A percentile compares a stretch with the other conserved stretches of the same genome.
Evolutionary conservation across 2,329 filamentous ascomycete species (phyloP).

Genomic region (Lachnellula occidentalis): DNA sequence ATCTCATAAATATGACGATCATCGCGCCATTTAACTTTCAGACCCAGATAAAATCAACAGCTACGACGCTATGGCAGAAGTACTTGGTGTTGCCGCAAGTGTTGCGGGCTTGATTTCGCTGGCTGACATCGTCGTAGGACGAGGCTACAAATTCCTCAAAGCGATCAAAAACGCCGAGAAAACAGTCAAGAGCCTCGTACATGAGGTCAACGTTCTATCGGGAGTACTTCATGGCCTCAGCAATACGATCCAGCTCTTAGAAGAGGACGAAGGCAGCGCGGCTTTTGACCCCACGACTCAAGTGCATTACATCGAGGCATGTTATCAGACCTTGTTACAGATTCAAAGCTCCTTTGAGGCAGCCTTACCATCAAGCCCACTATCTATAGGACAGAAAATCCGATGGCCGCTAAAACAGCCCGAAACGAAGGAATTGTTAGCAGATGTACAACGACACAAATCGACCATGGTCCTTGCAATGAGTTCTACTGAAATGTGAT

Average conservation of each 20-base stretch:
- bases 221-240: slow-evolving; percentile 7
- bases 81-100: slow-evolving; percentile 4
- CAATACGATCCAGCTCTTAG: not conserved
- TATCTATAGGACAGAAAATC: slow-evolving; percentile 1
- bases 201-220: slow-evolving; percentile 1
- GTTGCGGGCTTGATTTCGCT: slow-evolving; percentile 7
- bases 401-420: slow-evolving; percentile 13
- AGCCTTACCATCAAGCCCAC: not conserved
- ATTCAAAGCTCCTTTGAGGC: slow-evolving; percentile 6
- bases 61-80: slow-evolving; percentile 2
- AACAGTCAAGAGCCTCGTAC: not conserved
- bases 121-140: slow-evolving; percentile 2
- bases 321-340: slow-evolving; percentile 8
- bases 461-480: slow-evolving; percentile 13
- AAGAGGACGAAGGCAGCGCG: not conserved
- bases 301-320: slow-evolving; percentile 12
- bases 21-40: no score
- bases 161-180: slow-evolving; percentile 1
- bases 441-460: slow-evolving; percentile 16
- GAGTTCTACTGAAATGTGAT: slow-evolving; percentile 10
- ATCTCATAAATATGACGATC: no score
- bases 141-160: slow-evolving; percentile 4
- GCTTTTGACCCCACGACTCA: slow-evolving; percentile 3
- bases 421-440: slow-evolving; percentile 7
- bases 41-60: no score